Conservation (phyloP, 192 early-diverging fungal genomes). For the Helicostylum pulchrum region DNA sequence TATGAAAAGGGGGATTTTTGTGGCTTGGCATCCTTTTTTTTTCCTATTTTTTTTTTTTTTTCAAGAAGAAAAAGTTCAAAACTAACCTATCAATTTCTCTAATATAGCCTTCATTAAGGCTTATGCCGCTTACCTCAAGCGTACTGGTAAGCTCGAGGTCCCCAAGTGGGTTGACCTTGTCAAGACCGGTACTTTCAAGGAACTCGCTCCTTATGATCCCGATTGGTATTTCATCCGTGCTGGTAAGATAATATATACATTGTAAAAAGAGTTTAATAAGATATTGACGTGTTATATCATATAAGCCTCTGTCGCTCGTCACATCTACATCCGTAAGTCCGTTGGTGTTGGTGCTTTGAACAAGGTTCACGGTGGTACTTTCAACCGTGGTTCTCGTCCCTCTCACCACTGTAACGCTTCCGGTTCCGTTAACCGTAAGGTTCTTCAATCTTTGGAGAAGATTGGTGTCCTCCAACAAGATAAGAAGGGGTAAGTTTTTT, state of each 20-base stretch:
- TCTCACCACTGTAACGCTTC: slow-evolving; percentile 85
- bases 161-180: slow-evolving; percentile 99
- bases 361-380: slow-evolving; percentile 90
- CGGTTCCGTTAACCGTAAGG: slow-evolving; percentile 93
- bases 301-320: slow-evolving; percentile 87
- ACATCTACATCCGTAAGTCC: slow-evolving; percentile 94
- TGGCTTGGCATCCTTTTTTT: neutral
- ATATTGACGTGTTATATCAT: neutral
- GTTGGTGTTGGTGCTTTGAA: slow-evolving; percentile 93
- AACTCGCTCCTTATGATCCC: slow-evolving; percentile 95
- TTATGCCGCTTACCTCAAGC: slow-evolving; percentile 99
- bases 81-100: slow-evolving; percentile 3
- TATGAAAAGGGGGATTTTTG: neutral
- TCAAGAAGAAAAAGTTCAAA: too few relatives aligned
- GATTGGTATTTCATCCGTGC: slow-evolving; percentile 99
- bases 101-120: slow-evolving; percentile 83
- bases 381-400: slow-evolving; percentile 92
- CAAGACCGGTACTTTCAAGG: slow-evolving; percentile 97
- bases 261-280: too few relatives aligned
- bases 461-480: slow-evolving; percentile 95
- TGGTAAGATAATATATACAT: slow-evolving; percentile 49
- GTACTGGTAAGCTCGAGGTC: slow-evolving; percentile 96
- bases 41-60: neutral
- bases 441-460: slow-evolving; percentile 98
- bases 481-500: slow-evolving; percentile 64